Evolutionary conservation across 2,329 filamentous ascomycete genomes (phyloP).

Genomic region (Neopestalotiopsis clavispora): DNA sequence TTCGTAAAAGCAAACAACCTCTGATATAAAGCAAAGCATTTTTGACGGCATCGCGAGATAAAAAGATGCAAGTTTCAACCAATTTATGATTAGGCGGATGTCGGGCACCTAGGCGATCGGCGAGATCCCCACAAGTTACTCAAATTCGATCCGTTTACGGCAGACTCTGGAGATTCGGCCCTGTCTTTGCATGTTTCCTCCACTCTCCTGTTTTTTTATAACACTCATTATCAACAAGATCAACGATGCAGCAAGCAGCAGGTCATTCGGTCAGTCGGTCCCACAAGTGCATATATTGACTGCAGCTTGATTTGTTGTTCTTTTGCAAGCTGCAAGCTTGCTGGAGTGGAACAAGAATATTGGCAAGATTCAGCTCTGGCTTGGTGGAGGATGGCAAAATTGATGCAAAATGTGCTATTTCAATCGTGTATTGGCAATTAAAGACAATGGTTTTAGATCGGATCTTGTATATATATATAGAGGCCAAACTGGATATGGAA

Average conservation of each 20-base stretch:
- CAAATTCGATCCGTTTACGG: slow-evolving; percentile 2
- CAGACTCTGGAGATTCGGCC: background rate
- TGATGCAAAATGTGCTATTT: no score
- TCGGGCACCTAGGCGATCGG: background rate
- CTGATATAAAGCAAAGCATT: no score
- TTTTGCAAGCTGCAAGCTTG: background rate
- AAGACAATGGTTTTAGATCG: background rate
- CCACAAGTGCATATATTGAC: background rate
- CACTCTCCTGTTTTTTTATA: background rate
- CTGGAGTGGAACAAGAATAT: no score
- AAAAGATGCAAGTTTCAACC: background rate
- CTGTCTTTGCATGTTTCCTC: background rate
- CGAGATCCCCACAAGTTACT: background rate
- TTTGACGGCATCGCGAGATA: no score
- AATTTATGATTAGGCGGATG: background rate
- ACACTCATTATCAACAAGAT: background rate
- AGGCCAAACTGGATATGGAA: background rate
- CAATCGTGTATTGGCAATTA: background rate
- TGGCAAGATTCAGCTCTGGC: no score
- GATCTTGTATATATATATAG: background rate
- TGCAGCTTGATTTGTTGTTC: background rate
- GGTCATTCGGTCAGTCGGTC: background rate
- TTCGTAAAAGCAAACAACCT: background rate
- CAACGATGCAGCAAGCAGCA: background rate
- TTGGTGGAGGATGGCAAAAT: no score